Evolutionary conservation across 2,329 filamentous ascomycete genomes (phyloP), one percentile per base, ranked within the genome.

Genomic region (Colletotrichum sp.): DNA sequence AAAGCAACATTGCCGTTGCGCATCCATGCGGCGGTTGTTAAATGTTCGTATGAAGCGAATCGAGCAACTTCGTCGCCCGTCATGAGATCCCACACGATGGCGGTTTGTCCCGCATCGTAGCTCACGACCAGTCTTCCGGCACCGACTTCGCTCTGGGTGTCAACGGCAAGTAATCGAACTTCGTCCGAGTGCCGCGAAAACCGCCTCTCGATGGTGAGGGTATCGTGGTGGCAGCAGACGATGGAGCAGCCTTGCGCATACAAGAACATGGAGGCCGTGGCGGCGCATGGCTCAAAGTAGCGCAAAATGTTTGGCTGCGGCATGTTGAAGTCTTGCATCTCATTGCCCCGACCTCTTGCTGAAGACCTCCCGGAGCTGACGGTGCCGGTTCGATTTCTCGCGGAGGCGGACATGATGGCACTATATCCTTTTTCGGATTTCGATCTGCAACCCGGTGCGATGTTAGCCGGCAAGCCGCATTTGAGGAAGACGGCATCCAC

Each of bases 31-130:
- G 96, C 96, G 34, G 95, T 93, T 26, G 93, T 93, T 78, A 99
- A 90, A 79, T 95, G 92, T 81, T 98, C 95, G 82, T 98, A 98
- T 0, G 96, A 97, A 28, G 94, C 93, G 86, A 99, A 99, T n/a
- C 96, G 92, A 52, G 96, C 93, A 75, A 98, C 91, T 85, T 98
- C 96, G 76, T 96, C 93, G 65, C 97, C 97, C 0, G 95, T 98
- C 87, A 98, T 92, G 76, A 98, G 89, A 85, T 99, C 96, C 97
- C 97, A 99, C 9, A 99, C 95, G 82, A 99, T 98, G 6, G 96
- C 95, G 1, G 95, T 98, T 84, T 96, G 95, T 49, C 95, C 94
- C 21, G 92, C 91, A 88, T 99, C 97, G 81, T 98, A 98, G 86
- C 96, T 99, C 77, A 98, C 95, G 4, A 98, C 96, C 76, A 98